A percentile compares a stretch with the other conserved stretches of the same genome.
These are phyloP conservation scores for Didymella glomerata DNA, from an alignment of 2,329 filamentous ascomycete genomes.

Conservation along the genomic window DNA sequence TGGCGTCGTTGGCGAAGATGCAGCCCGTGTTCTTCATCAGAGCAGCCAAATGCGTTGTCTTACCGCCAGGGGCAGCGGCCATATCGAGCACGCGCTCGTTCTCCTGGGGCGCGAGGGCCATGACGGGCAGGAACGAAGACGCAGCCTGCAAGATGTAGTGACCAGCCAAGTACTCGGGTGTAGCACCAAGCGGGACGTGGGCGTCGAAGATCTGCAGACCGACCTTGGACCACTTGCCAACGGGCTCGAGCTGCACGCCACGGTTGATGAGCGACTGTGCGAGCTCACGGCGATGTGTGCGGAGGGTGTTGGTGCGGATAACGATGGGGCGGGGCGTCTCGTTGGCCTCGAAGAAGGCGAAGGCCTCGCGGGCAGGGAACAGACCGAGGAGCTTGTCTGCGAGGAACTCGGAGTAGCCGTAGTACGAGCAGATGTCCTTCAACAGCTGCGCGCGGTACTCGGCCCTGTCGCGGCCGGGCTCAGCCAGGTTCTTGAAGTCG, in stretches of 20 bases:
- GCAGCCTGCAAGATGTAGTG: constrained; percentile 98
- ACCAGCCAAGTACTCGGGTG: constrained; percentile 94
- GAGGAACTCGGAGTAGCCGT: constrained; percentile 93
- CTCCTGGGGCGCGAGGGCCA: constrained; percentile 94
- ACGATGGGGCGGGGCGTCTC: constrained; percentile 92
- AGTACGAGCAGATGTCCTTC: constrained; percentile 94
- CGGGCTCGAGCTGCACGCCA: constrained; percentile 93
- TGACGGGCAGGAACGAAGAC: constrained; percentile 95
- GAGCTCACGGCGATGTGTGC: constrained; percentile 77
- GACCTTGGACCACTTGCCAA: constrained; percentile 99
- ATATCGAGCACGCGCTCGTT: constrained; percentile 91
- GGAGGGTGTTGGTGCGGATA: constrained; percentile 94
- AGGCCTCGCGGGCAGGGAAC: constrained; percentile 91
- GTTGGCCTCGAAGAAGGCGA: constrained; percentile 99
- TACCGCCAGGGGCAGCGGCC: constrained; percentile 94
- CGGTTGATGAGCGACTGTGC: constrained; percentile 95
- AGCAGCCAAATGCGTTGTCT: constrained; percentile 95
- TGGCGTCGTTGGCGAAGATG: constrained; percentile 96
- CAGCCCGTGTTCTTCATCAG: constrained; percentile 97
- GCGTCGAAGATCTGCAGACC: constrained; percentile 96
- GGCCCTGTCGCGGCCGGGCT: constrained; percentile 80
- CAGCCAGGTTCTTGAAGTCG: constrained; percentile 82
- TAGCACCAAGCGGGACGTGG: constrained; percentile 86
- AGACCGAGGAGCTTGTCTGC: constrained; percentile 94
- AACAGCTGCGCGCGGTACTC: constrained; percentile 89